Conservation (phyloP, 441 rosid species). For the Arabidopsis lyrata region DNA sequence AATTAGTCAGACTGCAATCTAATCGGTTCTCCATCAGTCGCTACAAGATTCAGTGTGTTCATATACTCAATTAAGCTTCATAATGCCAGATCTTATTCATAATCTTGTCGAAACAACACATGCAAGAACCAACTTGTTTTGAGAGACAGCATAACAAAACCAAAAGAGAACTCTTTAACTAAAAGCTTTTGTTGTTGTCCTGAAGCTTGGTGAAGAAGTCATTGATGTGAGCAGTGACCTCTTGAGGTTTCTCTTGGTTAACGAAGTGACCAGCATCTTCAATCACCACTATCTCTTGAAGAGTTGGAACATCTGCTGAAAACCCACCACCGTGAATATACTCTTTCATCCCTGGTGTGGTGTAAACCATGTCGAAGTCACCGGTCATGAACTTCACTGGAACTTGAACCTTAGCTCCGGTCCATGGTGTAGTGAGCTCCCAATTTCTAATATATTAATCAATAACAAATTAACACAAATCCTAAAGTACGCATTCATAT, state of each 20-base stretch:
- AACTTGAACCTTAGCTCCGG: constrained; percentile 51
- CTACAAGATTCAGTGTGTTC: neutral
- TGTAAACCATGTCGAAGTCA: constrained; percentile 62
- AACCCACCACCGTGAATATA: constrained; percentile 56
- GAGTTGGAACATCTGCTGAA: constrained; percentile 54
- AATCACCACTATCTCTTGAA: constrained; percentile 62
- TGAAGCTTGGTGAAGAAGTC: constrained; percentile 52
- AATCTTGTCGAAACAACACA: neutral
- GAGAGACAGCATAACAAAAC: neutral
- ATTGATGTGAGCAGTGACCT: constrained; percentile 56
- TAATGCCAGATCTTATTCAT: constrained; percentile 6
- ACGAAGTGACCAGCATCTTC: constrained; percentile 68
- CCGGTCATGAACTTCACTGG: constrained; percentile 70
- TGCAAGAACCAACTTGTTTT: constrained; percentile 1
- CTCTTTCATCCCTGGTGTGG: constrained; percentile 64
- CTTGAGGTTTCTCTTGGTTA: constrained; percentile 67
- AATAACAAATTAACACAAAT: neutral
- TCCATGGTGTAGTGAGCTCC: constrained; percentile 76
- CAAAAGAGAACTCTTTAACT: constrained; percentile 28
- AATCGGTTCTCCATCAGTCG: neutral
- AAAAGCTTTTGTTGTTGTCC: constrained; percentile 18
- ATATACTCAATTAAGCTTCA: neutral
- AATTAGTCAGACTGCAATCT: neutral
- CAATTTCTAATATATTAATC: constrained; percentile 54
- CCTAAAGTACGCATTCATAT: neutral